These are phyloP conservation scores for Hypholoma sublateritium DNA, from an alignment of 768 basidiomycete genomes.

Conservation along the genomic window DNA sequence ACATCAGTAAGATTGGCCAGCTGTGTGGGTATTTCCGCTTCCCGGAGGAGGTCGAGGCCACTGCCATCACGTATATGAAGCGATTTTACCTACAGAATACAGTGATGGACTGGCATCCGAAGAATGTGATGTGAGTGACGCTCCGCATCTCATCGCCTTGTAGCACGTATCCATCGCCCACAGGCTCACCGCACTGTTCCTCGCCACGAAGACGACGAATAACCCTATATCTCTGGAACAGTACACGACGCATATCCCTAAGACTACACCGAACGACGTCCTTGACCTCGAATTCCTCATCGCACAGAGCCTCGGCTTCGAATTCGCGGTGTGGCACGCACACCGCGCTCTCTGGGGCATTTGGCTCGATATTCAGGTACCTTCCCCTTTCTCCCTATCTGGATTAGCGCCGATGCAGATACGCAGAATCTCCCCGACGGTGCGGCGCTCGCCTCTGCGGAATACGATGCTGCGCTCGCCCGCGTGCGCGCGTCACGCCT, in stretches of 20 bases:
- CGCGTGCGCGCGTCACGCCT: slow-evolving; percentile 79
- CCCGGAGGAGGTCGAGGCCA: slow-evolving; percentile 91
- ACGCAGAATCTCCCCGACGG: slow-evolving; percentile 52
- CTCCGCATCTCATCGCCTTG: not conserved
- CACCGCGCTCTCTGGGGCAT: slow-evolving; percentile 88
- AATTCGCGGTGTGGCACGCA: slow-evolving; percentile 92
- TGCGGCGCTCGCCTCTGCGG: slow-evolving; percentile 45
- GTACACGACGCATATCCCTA: slow-evolving; percentile 83
- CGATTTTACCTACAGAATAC: slow-evolving; percentile 97
- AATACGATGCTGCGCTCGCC: slow-evolving; percentile 66
- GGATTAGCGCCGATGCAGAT: not conserved
- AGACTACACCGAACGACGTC: slow-evolving; percentile 78
- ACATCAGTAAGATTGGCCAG: slow-evolving; percentile 82
- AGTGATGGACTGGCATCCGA: slow-evolving; percentile 99
- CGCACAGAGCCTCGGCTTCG: slow-evolving; percentile 90
- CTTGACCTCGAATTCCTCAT: slow-evolving; percentile 95
- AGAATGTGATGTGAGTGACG: slow-evolving; percentile 98
- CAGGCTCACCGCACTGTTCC: slow-evolving; percentile 93
- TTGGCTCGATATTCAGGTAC: slow-evolving; percentile 84
- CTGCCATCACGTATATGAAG: slow-evolving; percentile 89
- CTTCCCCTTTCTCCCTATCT: slow-evolving; percentile 8
- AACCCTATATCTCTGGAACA: slow-evolving; percentile 84
- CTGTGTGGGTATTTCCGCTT: slow-evolving; percentile 85
- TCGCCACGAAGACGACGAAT: slow-evolving; percentile 98
- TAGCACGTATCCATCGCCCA: not conserved